Base-by-base conservation (phyloP, 2,329 filamentous ascomycete genomes). In the Cryphonectria parasitica region DNA sequence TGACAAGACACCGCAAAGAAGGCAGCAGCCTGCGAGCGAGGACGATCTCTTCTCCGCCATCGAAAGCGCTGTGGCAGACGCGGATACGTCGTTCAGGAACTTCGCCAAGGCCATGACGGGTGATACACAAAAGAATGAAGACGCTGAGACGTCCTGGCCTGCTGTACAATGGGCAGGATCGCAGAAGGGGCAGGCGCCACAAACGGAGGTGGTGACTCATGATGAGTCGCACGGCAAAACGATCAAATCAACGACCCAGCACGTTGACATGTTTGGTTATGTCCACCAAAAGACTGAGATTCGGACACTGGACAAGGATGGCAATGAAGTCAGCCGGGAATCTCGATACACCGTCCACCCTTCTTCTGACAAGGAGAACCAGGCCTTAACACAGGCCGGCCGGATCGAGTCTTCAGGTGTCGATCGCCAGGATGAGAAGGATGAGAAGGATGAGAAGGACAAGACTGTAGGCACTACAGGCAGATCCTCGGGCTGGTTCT, bases 181-280 rank as follows among this genome's bases (percentile, higher is more conserved):
- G 28, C 22, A 43, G 62, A 63, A 56, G 36, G 69, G 64, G 54
- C 65, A 60, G 61, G 58, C 67, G 15, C 34, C 49, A 8, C 41
- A 72, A 45, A 67, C 71, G 13, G 66, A 75, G 31, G 69, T 75
- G 5, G 74, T 79, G 17, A 58, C 66, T 36, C 31, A 66, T 43
- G 41, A 71, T 28, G 31, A 31, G 0, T 52, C 17, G 2, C 63
- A 60, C 11, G 78, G 75, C 52, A 79, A 80, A 67, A 78, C 80
- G 36, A 77, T 81, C 36, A 77, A 78, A 69, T 80, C 78, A 1
- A 81, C 78, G 36, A 78, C 83, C 5, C 82, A 85, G 71, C 80
- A 82, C 66, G 79, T 83, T 5, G 84, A 86, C 74, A 74, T 76
- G 10, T 80, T 79, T 66, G 84, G 84, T 43, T 82, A 83, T 72